These are phyloP conservation scores for Coriolopsis trogii DNA, from an alignment of 1,284 basidiomycete species.

Conservation along the genomic window DNA sequence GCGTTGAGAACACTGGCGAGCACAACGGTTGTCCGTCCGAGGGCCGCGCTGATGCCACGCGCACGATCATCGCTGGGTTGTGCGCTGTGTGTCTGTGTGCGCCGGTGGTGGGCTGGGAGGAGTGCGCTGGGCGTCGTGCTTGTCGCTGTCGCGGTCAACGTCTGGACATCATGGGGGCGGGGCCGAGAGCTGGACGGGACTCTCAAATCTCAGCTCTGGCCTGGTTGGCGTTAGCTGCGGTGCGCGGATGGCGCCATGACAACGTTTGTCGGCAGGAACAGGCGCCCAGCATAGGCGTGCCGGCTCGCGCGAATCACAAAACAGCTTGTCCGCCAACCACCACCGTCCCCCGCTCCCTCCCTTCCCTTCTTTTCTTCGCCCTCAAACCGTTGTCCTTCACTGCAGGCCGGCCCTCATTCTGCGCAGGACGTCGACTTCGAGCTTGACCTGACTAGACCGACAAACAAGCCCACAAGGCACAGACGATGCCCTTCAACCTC, in stretches of 20 bases:
- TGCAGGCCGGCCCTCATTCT: conserved; percentile 53
- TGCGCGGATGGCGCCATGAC: too few relatives aligned
- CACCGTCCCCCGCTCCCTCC: conserved; percentile 17
- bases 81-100: not conserved
- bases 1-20: too few relatives aligned
- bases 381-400: conserved; percentile 35
- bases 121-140: not conserved
- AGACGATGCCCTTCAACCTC: conserved; percentile 25
- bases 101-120: not conserved
- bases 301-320: conserved; percentile 17
- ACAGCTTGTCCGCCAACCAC: conserved; percentile 15
- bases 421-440: conserved; percentile 39
- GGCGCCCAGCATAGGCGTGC: conserved; percentile 1
- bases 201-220: too few relatives aligned
- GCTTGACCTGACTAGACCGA: conserved; percentile 23
- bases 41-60: not conserved
- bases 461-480: conserved; percentile 2
- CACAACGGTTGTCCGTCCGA: not conserved
- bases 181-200: too few relatives aligned
- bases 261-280: too few relatives aligned
- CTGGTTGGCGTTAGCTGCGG: too few relatives aligned
- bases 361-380: conserved; percentile 23
- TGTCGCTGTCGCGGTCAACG: too few relatives aligned
- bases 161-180: too few relatives aligned
- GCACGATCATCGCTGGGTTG: not conserved